phyloP scores from a whole-genome alignment of 2,329 filamentous ascomycete genomes.

The Massarina eburnea region DNA sequence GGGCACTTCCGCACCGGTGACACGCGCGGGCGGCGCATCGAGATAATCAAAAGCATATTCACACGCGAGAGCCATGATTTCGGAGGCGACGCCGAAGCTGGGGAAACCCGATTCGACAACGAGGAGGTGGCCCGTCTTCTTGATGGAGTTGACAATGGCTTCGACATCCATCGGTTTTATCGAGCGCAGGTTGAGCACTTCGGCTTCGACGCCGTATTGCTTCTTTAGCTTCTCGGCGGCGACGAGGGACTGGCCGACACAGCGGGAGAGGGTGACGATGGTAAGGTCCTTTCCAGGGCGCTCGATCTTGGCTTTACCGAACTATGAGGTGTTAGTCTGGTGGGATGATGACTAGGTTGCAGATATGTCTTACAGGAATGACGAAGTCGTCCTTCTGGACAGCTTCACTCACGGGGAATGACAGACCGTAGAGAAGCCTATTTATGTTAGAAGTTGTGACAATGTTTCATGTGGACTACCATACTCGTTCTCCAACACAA shows the following conservation, averaged over 20 bases:
- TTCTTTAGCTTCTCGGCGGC: constrained; percentile 91
- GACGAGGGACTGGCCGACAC: constrained; percentile 85
- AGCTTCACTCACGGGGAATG: constrained; percentile 96
- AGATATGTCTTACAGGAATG: constrained; percentile 60
- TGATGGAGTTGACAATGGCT: constrained; percentile 92
- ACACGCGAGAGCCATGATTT: constrained; percentile 92
- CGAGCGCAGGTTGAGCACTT: constrained; percentile 97
- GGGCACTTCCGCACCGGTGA: constrained; percentile 95
- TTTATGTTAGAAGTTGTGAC: constrained; percentile 13
- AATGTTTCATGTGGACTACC: constrained; percentile 6
- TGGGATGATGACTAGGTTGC: background rate
- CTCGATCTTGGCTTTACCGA: constrained; percentile 99
- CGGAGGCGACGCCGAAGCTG: constrained; percentile 86
- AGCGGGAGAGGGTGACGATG: constrained; percentile 91
- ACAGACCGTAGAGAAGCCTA: constrained; percentile 81
- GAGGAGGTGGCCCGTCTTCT: constrained; percentile 95
- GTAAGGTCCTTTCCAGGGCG: constrained; percentile 94
- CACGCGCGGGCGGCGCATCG: constrained; percentile 86
- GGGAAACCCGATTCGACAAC: constrained; percentile 95
- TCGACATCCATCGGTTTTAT: constrained; percentile 96
- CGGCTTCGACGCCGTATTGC: constrained; percentile 92
- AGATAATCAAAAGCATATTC: constrained; percentile 99
- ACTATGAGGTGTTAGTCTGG: constrained; percentile 44
- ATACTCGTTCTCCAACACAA: constrained; percentile 61
- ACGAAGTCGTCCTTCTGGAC: constrained; percentile 97